phyloP scores from a whole-genome alignment of 805 yeast species.

The Isabelozyma rhagii region DNA sequence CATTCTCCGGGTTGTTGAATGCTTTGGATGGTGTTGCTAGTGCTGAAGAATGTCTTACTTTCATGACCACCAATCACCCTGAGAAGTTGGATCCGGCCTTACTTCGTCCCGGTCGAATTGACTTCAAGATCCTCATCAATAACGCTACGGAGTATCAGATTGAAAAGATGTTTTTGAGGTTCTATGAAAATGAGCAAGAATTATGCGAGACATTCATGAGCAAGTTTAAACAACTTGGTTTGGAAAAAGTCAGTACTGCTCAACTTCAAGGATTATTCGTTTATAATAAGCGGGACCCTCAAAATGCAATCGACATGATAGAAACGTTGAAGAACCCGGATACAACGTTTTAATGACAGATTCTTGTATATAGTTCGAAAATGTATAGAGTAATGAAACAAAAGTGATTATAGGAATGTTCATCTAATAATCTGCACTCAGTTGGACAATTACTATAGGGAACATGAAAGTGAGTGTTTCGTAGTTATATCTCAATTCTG shows the following conservation, averaged over 20 bases:
- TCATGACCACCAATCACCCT: conserved; percentile 98
- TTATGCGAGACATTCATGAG: conserved; percentile 52
- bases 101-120: conserved; percentile 92
- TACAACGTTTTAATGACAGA: conserved; percentile 9
- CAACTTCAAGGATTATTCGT: conserved; percentile 95
- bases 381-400: neutral
- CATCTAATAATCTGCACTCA: no score
- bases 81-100: conserved; percentile 91
- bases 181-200: conserved; percentile 63
- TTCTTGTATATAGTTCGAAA: neutral
- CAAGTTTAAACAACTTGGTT: conserved; percentile 44
- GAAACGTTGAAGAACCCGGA: conserved; percentile 37
- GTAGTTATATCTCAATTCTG: no score
- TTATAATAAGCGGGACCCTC: conserved; percentile 81
- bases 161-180: conserved; percentile 78
- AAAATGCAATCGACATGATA: conserved; percentile 67
- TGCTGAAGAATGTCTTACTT: conserved; percentile 93
- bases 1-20: conserved; percentile 89
- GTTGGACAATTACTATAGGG: no score
- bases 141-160: conserved; percentile 87
- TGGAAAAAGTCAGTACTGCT: conserved; percentile 73
- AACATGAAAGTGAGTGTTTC: no score
- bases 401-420: neutral
- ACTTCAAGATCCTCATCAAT: conserved; percentile 74
- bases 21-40: conserved; percentile 97